Evolutionary conservation across 768 basidiomycete species (phyloP), one percentile per base, ranked within the genome.

Genomic region (Collybia sp.): DNA sequence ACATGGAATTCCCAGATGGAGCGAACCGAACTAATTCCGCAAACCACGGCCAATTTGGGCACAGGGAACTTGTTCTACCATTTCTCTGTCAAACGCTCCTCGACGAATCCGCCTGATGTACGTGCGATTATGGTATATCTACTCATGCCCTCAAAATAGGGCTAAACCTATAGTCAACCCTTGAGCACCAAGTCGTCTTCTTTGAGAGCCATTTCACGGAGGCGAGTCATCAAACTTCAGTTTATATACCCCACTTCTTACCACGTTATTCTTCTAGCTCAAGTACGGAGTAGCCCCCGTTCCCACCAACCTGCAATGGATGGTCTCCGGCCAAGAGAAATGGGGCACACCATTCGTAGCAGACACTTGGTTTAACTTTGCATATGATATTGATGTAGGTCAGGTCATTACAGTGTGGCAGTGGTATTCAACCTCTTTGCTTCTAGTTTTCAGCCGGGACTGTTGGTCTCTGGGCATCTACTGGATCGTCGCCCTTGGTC

Each of bases 191-290:
- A 59, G 73, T 82, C 41, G 60, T 71, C 49, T 83, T 82, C 69
- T 80, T 80, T 54, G 79, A 81, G 60, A 77, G 73, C 38, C 80
- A 80, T 58, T 83, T 81, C 62, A 81, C 78, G 4, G 79, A 80
- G 67, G 75, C 74, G 45, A 39, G 50, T 8, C 25, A 25, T n/a
- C 25, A 25, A 8, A 25, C 25, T 25, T 25, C 4, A 25, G 25
- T 25, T 25, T 25, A 25, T 25, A 25, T 8, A 25, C 25, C 25
- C 25, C 25, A 42, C n/a, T 38, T 34, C 12, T 18, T 11, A 37
- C n/a, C n/a, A n/a, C n/a, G n/a, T n/a, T 25, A 32, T 12, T 19
- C 13, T 8, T 18, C 45, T 49, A 79, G 72, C 63, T 82, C 43
- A 82, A 82, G 58, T 79, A 77, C 51, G 80, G 80, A 42, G 72